These are phyloP conservation scores for Diaporthe vexans DNA, from an alignment of 2,329 filamentous ascomycete species.

Conservation along the genomic window DNA sequence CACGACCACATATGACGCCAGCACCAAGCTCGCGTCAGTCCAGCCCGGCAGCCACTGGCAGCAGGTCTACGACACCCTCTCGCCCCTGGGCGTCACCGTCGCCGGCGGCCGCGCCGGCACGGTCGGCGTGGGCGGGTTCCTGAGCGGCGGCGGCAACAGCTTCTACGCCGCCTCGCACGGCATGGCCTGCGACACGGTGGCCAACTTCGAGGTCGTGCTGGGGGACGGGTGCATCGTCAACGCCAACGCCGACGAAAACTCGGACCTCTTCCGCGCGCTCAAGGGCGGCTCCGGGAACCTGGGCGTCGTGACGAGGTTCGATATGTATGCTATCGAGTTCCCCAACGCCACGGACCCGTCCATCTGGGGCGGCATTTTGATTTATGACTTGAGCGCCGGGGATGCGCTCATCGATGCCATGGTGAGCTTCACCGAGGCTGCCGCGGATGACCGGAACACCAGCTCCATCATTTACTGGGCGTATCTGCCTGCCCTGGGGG, in stretches of 20 bases:
- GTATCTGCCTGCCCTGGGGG: conserved; percentile 49
- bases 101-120: conserved; percentile 58
- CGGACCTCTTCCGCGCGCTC: conserved; percentile 61
- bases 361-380: conserved; percentile 35
- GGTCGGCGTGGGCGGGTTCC: conserved; percentile 60
- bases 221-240: conserved; percentile 59
- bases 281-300: conserved; percentile 60
- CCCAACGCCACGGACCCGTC: conserved; percentile 26
- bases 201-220: conserved; percentile 62
- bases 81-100: conserved; percentile 30
- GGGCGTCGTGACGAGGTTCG: conserved; percentile 52
- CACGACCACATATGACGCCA: conserved; percentile 48
- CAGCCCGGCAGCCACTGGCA: conserved; percentile 53
- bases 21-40: conserved; percentile 50
- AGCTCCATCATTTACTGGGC: conserved; percentile 49
- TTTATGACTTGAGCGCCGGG: conserved; percentile 25
- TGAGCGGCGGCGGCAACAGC: conserved; percentile 63
- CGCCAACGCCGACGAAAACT: conserved; percentile 52
- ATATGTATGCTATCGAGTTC: conserved; percentile 44
- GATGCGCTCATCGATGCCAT: conserved; percentile 35
- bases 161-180: conserved; percentile 61
- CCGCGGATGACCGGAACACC: conserved; percentile 42
- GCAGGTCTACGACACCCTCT: conserved; percentile 45
- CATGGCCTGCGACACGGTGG: conserved; percentile 61
- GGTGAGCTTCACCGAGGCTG: conserved; percentile 31